Evolutionary conservation across 202 grass and related monocot genomes (phyloP), one percentile per base, ranked within the genome.

Genomic region (Alloteropsis angusta): DNA sequence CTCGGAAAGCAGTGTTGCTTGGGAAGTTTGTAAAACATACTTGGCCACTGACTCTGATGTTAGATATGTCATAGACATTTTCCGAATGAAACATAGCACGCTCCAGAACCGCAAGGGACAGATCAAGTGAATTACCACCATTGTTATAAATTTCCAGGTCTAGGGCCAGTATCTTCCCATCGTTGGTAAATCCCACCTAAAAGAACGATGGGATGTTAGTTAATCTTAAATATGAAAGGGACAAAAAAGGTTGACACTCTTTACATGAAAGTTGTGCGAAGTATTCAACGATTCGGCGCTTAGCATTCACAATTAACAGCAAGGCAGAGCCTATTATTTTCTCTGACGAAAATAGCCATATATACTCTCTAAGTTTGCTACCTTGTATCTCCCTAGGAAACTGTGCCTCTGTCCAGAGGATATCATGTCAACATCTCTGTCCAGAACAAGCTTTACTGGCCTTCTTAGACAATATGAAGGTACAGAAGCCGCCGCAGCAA

Each of bases 21-120:
- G 95, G 89, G 45, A 94, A 89, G 90, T 97, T 97, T 82, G 95
- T 97, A 80, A 90, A 89, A 72, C 95, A 97, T 52, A 94, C 89
- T 89, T 90, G 84, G 19, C 95, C 95, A 64, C 35, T 82, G 55
- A 97, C 42, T 65, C 86, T 88, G 57, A 97, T 65, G 75, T 97
- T 82, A 36, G 87, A 30, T 88, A 97, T 85, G 73, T 85, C 85
- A 74, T 97, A 97, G 49, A 97, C 95, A 71, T 97, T 97, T 50
- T 89, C 95, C 39, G 89, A 92, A 81, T 85, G 50, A 74, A 92
- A 87, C 83, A 97, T 90, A 56, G 91, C 85, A 87, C 91, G 91
- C 55, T 97, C 87, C 65, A 97, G 74, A 46, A 97, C 87, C 34
- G 95, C 43, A 77, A 62, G 35, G 60, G 95, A 97, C 71, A 94